Evolutionary conservation across 306 rosid genomes (phyloP), one percentile per base, ranked within the genome.

Genomic region (Acmispon strigosus): DNA sequence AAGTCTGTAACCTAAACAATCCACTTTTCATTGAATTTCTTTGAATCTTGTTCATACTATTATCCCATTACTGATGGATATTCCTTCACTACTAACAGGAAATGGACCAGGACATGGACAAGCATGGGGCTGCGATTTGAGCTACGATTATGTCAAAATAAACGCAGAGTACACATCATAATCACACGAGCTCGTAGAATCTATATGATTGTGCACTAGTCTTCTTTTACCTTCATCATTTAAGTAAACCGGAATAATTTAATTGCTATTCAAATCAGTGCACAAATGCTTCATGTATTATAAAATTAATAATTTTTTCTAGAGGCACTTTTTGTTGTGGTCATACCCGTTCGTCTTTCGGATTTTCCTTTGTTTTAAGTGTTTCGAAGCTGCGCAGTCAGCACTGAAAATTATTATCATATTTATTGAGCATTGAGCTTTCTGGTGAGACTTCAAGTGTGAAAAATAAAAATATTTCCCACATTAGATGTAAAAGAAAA

Each of bases 71-170:
- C 2, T 1, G 24, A 22, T 27, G 2, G 32, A 27, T 27, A 27
- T 54, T 5, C 47, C 37, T 59, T 56, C 72, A 19, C 62, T 36
- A 13, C 56, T 29, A 6, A 61, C 86, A 94, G 98, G 98, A 70
- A 83, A 90, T 62, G 97, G 96, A 6, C 77, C 81, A 0, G 97
- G 95, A 64, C 60, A 57, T 10, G 97, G 98, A 20, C 90, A 84
- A 70, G 98, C 99, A 54, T 94, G 96, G 97, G 96, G 97, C 47
- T 94, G 97, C 22, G 97, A 91, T 70, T 82, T 94, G 67, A 91
- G 96, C 68, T 92, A 89, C 1, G 99, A 91, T 66, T 94, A 94
- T 42, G 86, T 91, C 53, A 94, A 91, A 74, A 89, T 94, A 69
- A 94, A 94, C 66, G 99, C 99, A 0, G 97, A 91, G 76, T 94